Conservation (phyloP, 257 asterid species). For the Mitragyna speciosa region DNA sequence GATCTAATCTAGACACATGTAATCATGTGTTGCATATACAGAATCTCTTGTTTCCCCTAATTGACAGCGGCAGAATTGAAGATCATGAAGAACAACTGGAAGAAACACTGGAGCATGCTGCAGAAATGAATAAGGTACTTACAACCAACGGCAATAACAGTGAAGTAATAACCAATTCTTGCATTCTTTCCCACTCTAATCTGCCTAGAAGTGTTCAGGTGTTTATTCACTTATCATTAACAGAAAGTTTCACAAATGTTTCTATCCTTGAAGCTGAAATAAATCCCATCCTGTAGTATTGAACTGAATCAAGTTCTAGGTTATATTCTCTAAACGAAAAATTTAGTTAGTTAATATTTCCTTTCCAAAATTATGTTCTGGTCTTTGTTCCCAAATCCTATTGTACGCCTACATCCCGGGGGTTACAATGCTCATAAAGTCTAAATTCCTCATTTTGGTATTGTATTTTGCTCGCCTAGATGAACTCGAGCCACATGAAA, state of each 20-base stretch:
- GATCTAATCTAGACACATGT: neutral
- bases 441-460: neutral
- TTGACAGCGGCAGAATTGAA: conserved; percentile 15
- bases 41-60: conserved; percentile 18
- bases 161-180: conserved; percentile 30
- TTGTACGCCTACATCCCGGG: neutral
- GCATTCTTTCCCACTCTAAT: neutral
- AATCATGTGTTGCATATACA: neutral
- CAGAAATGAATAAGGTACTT: conserved; percentile 1
- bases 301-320: neutral
- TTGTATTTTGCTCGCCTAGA: conserved; percentile 19
- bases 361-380: neutral
- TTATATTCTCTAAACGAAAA: neutral
- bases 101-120: neutral
- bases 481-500: conserved; percentile 37
- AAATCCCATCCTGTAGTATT: neutral
- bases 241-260: neutral
- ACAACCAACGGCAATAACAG: conserved; percentile 28
- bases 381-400: neutral
- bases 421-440: neutral
- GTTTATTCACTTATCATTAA: neutral
- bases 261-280: neutral
- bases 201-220: neutral
- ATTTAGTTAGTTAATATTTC: neutral
- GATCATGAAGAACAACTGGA: conserved; percentile 14